These are phyloP conservation scores for Fusarium algeriense DNA, from an alignment of 2,329 filamentous ascomycete genomes.

Conservation along the genomic window DNA sequence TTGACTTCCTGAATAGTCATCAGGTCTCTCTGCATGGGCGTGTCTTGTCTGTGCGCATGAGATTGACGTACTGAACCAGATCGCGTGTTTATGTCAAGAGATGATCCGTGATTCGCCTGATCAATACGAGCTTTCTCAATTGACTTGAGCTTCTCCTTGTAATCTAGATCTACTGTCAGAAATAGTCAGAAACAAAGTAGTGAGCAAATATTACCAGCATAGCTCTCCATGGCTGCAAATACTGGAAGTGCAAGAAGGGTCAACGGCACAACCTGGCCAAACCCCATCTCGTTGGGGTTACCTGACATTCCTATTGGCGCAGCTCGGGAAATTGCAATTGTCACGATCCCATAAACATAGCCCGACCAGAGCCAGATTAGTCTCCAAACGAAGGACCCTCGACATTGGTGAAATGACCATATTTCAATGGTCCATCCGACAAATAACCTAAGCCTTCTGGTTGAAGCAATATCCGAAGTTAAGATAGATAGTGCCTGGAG, in stretches of 20 bases:
- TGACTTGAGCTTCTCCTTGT: background rate
- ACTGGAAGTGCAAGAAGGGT: background rate
- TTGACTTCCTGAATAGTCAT: rapidly evolving
- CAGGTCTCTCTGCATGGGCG: rapidly evolving
- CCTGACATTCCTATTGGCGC: background rate
- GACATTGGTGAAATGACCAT: conserved; percentile 8
- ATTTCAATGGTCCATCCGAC: rapidly evolving
- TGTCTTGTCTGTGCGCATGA: rapidly evolving
- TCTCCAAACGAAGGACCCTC: background rate
- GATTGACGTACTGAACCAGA: rapidly evolving
- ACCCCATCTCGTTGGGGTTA: background rate
- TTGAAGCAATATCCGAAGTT: rapidly evolving
- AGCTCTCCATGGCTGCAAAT: background rate
- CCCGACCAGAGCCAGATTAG: background rate
- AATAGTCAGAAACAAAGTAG: too few relatives aligned
- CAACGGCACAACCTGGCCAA: background rate
- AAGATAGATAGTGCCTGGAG: background rate
- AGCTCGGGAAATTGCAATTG: rapidly evolving
- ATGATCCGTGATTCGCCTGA: rapidly evolving
- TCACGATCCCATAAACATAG: background rate
- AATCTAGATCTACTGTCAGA: background rate
- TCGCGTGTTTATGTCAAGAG: rapidly evolving
- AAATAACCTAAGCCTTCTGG: too few relatives aligned
- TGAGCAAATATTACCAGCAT: background rate
- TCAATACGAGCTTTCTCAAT: background rate